Conservation (phyloP, 1,284 basidiomycete species). For the Microbotryomycetes sp. region DNA sequence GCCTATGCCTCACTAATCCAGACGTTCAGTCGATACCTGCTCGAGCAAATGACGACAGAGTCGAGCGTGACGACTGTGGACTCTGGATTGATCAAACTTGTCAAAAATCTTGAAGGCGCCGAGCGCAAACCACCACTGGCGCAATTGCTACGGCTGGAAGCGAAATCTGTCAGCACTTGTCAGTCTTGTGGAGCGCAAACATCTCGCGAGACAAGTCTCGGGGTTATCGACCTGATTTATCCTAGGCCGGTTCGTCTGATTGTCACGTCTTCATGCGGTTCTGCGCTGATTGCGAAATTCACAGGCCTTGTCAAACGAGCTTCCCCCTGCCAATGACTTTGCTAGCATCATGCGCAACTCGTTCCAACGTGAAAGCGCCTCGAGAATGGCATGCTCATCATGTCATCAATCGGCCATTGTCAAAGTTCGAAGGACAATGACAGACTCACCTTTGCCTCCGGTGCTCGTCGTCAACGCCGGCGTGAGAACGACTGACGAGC, state of each 20-base stretch:
- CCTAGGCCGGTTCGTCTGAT: conserved; percentile 59
- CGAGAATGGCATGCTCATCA: conserved; percentile 75
- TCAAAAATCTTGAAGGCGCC: background rate
- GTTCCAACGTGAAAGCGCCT: conserved; percentile 68
- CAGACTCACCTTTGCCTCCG: conserved; percentile 57
- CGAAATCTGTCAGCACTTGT: conserved; percentile 69
- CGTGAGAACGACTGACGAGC: conserved; percentile 67
- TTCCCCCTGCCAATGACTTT: conserved; percentile 54
- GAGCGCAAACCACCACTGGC: conserved; percentile 49
- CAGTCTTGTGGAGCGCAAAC: conserved; percentile 62
- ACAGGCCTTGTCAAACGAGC: conserved; percentile 51
- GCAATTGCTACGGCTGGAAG: conserved; percentile 70
- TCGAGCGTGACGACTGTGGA: conserved; percentile 41
- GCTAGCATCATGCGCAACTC: conserved; percentile 66
- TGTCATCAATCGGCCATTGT: conserved; percentile 74
- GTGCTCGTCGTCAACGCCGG: conserved; percentile 84
- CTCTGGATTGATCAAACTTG: too few species aligned
- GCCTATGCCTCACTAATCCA: conserved; percentile 82
- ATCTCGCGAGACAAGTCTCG: conserved; percentile 66
- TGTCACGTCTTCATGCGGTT: background rate
- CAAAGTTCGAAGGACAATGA: conserved; percentile 63
- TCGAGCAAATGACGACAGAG: conserved; percentile 70
- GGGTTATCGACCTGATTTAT: conserved; percentile 82
- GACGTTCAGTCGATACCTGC: conserved; percentile 85
- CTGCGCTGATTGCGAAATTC: background rate